A percentile compares a stretch with the other conserved stretches of the same genome.
Evolutionary conservation across 768 basidiomycete species (phyloP).

Genomic region (Saitozyma podzolica): DNA sequence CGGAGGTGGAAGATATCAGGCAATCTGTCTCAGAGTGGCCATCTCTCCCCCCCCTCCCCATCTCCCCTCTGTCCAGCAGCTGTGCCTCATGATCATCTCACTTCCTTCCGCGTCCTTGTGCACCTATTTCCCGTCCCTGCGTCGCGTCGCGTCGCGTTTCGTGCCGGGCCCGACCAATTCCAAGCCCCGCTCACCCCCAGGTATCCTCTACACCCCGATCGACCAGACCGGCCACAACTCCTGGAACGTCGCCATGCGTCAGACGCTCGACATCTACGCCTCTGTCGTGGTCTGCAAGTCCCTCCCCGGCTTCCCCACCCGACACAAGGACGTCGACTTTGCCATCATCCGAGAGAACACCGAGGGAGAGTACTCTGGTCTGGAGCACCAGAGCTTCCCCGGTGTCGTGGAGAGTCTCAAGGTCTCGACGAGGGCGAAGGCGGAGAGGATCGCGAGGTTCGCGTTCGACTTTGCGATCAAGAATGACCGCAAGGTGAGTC

Average conservation of each 20-base stretch:
- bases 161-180: too few relatives aligned
- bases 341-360: constrained; percentile 99
- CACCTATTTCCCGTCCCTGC: too few relatives aligned
- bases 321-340: constrained; percentile 95
- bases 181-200: constrained; percentile 54
- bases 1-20: too few relatives aligned
- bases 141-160: too few relatives aligned
- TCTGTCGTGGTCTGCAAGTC: constrained; percentile 98
- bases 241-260: constrained; percentile 99
- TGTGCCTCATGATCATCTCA: too few relatives aligned
- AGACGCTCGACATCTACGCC: constrained; percentile 96
- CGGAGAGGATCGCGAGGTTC: constrained; percentile 93
- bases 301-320: constrained; percentile 90
- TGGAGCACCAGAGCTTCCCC: constrained; percentile 91
- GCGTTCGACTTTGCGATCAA: constrained; percentile 99
- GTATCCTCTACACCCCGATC: constrained; percentile 97
- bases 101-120: too few relatives aligned
- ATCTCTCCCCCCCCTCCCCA: too few relatives aligned
- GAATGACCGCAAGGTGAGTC: constrained; percentile 87
- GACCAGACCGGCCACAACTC: constrained; percentile 95
- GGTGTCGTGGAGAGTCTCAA: constrained; percentile 98
- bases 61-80: too few relatives aligned
- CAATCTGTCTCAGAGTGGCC: too few relatives aligned
- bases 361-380: constrained; percentile 98
- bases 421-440: constrained; percentile 91